phyloP scores from a whole-genome alignment of 192 early-diverging fungal species.

The Coemansia sp. region DNA sequence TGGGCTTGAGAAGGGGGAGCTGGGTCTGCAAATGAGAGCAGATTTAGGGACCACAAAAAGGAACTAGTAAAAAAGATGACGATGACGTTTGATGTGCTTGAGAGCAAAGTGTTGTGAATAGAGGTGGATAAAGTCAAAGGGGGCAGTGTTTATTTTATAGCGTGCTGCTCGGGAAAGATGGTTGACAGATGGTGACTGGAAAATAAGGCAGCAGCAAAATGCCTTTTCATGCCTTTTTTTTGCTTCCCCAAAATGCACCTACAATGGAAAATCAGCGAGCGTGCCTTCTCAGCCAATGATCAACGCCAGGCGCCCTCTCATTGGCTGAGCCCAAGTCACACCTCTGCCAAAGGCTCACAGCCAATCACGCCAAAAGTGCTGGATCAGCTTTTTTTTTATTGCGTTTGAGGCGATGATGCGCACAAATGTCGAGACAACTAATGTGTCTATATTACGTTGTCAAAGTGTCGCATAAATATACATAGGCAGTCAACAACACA shows the following conservation, averaged over 20 bases:
- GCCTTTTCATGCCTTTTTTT: background rate
- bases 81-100: background rate
- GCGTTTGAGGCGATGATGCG: too few relatives aligned
- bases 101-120: background rate
- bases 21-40: background rate
- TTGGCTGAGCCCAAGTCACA: background rate
- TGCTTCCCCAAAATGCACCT: background rate
- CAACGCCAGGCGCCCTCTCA: background rate
- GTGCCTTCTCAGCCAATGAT: too few relatives aligned
- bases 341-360: background rate
- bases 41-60: constrained; percentile 1
- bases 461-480: too few relatives aligned
- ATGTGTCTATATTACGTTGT: too few relatives aligned
- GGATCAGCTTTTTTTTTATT: too few relatives aligned
- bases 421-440: too few relatives aligned
- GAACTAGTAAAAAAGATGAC: background rate
- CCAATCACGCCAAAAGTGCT: background rate
- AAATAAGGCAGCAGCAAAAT: background rate
- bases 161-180: background rate
- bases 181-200: background rate
- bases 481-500: too few relatives aligned
- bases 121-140: constrained; percentile 6
- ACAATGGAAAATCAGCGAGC: background rate
- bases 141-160: constrained; percentile 7
- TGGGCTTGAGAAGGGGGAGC: background rate